Percentiles rank a stretch among this genome's conserved stretches.
These are phyloP conservation scores for Fusarium paranaense DNA, from an alignment of 2,329 filamentous ascomycete genomes.

Conservation along the genomic window DNA sequence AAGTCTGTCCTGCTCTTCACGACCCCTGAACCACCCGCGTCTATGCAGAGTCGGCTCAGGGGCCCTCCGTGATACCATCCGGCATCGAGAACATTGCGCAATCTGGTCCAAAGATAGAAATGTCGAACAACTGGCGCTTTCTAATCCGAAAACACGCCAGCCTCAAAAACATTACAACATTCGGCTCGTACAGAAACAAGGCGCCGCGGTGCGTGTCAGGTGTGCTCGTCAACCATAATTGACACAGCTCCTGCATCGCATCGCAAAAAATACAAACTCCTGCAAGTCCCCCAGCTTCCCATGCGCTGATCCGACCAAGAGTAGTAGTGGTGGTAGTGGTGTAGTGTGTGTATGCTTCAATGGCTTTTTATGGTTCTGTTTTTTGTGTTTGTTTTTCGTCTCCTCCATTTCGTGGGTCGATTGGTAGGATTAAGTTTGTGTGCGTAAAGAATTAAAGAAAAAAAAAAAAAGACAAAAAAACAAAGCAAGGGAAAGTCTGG, in stretches of 20 bases:
- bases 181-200: constrained; percentile 21
- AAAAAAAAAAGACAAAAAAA: constrained; percentile 24
- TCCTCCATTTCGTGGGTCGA: constrained; percentile 3
- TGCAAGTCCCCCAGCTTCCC: constrained; percentile 29
- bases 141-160: constrained; percentile 22
- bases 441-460: constrained; percentile 23
- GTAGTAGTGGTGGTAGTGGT: constrained; percentile 8
- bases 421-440: constrained; percentile 28
- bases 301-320: constrained; percentile 32
- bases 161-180: constrained; percentile 39
- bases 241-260: constrained; percentile 10
- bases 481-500: constrained; percentile 26
- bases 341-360: constrained; percentile 15
- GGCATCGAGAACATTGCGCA: constrained; percentile 25
- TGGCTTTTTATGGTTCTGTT: constrained; percentile 18
- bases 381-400: constrained; percentile 33
- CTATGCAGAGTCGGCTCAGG: not conserved
- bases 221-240: constrained; percentile 10
- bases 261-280: constrained; percentile 38
- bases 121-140: constrained; percentile 3
- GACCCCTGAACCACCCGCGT: not conserved
- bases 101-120: constrained; percentile 28
- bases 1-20: constrained; percentile 20
- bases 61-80: constrained; percentile 4
- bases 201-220: constrained; percentile 16